phyloP scores from a whole-genome alignment of 441 rosid species.

The Populus trichocarpa region DNA sequence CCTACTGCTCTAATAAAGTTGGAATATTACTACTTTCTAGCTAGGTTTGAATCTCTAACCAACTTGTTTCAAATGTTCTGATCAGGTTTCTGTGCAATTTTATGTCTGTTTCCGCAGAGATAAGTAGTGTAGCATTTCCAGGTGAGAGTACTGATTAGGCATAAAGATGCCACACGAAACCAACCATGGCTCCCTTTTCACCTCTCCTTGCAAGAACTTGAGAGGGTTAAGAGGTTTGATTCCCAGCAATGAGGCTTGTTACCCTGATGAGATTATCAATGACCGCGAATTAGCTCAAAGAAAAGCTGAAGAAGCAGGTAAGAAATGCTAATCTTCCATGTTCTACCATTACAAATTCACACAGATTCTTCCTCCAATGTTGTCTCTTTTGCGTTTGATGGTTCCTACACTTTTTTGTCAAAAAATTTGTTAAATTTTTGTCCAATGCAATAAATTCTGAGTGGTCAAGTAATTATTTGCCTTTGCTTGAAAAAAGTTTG shows the following conservation, averaged over 20 bases:
- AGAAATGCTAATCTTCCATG: neutral
- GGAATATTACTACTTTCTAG: constrained; percentile 1
- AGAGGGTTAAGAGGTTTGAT: constrained; percentile 53
- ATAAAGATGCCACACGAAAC: constrained; percentile 67
- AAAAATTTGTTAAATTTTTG: neutral
- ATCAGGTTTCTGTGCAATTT: neutral
- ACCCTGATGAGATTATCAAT: constrained; percentile 45
- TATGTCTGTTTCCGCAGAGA: neutral
- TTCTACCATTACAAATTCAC: neutral
- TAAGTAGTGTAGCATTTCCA: neutral
- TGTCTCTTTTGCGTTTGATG: neutral
- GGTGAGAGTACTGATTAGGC: constrained; percentile 3
- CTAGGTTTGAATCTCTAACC: neutral
- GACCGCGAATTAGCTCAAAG: constrained; percentile 78
- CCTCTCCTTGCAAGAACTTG: constrained; percentile 46
- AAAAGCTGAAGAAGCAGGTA: constrained; percentile 97
- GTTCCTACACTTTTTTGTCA: neutral
- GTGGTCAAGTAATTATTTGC: neutral
- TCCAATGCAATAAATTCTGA: neutral
- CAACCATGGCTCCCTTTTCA: constrained; percentile 21
- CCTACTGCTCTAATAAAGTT: neutral
- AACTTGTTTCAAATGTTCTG: neutral
- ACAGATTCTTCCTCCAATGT: constrained; percentile 1
- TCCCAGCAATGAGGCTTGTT: constrained; percentile 31
- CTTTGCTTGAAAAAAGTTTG: neutral